phyloP scores from a whole-genome alignment of 768 basidiomycete species.

The Boletus subparvulus region DNA sequence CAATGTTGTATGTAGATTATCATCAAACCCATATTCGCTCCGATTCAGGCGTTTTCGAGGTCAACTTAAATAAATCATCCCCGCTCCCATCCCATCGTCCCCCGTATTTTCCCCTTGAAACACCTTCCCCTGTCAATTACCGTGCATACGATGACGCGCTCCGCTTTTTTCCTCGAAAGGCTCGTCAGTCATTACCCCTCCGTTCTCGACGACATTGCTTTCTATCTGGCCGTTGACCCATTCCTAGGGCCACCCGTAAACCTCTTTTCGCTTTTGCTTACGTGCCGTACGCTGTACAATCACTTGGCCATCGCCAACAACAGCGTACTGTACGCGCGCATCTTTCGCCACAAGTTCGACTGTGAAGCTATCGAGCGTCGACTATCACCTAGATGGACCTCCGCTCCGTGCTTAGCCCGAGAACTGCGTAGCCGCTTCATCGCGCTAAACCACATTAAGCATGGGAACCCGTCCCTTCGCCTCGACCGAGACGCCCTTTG shows the following conservation, averaged over 20 bases:
- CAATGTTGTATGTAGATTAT: constrained; percentile 38
- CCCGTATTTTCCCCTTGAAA: constrained; percentile 5
- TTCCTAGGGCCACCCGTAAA: constrained; percentile 46
- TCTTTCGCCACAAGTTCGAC: constrained; percentile 50
- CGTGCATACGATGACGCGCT: not conserved
- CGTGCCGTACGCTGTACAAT: constrained; percentile 37
- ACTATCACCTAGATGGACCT: constrained; percentile 38
- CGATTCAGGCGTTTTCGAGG: constrained; percentile 25
- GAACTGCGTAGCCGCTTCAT: constrained; percentile 46
- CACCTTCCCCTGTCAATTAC: not conserved
- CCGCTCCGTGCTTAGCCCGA: constrained; percentile 36
- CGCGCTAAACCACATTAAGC: constrained; percentile 43
- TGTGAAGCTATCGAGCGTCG: constrained; percentile 39
- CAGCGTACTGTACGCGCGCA: constrained; percentile 40
- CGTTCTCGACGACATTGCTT: constrained; percentile 42
- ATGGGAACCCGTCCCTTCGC: constrained; percentile 9
- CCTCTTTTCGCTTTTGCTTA: constrained; percentile 39
- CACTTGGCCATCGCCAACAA: constrained; percentile 38
- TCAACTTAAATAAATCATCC: constrained; percentile 27
- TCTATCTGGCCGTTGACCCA: constrained; percentile 36
- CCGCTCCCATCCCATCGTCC: constrained; percentile 10
- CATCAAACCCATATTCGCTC: constrained; percentile 36
- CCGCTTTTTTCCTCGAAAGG: constrained; percentile 17
- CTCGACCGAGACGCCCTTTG: constrained; percentile 46
- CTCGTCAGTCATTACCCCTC: constrained; percentile 16